Conservation (phyloP, 148 eudicot species). For the Heliamphora exappendiculata region DNA sequence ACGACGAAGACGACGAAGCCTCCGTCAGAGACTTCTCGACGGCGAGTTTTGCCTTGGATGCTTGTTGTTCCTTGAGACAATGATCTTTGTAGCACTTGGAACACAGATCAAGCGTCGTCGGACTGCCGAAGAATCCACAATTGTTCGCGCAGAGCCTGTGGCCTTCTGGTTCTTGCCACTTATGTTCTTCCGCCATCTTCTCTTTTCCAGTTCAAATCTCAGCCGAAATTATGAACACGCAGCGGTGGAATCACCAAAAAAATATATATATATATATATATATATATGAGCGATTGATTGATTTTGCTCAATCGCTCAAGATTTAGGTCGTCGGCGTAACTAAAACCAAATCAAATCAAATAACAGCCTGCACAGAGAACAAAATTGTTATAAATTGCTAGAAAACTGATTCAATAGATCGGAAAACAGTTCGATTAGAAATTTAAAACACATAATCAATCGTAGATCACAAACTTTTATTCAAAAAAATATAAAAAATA, state of each 20-base stretch:
- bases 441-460: too few species aligned
- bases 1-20: neutral
- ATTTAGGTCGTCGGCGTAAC: neutral
- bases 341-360: neutral
- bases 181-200: slow-evolving; percentile 25
- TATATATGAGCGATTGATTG: slow-evolving; percentile 10
- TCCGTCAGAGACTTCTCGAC: slow-evolving; percentile 10
- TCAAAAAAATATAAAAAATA: too few species aligned
- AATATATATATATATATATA: neutral
- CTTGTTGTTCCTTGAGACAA: slow-evolving; percentile 21
- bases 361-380: neutral
- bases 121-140: slow-evolving; percentile 46
- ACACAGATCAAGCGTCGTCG: slow-evolving; percentile 27
- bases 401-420: neutral
- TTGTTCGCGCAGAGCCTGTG: slow-evolving; percentile 34
- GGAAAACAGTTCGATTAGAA: too few species aligned
- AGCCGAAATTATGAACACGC: neutral
- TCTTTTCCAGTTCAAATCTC: neutral
- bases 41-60: slow-evolving; percentile 12
- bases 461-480: too few species aligned
- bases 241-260: neutral
- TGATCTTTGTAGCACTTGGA: slow-evolving; percentile 38
- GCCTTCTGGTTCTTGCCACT: slow-evolving; percentile 14
- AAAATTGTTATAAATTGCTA: neutral
- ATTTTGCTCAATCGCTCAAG: slow-evolving; percentile 5